A percentile compares a stretch with the other conserved stretches of the same genome.
These are phyloP conservation scores for Phytophthora quininea DNA, from an alignment of 352 stramenopile species.

Conservation along the genomic window DNA sequence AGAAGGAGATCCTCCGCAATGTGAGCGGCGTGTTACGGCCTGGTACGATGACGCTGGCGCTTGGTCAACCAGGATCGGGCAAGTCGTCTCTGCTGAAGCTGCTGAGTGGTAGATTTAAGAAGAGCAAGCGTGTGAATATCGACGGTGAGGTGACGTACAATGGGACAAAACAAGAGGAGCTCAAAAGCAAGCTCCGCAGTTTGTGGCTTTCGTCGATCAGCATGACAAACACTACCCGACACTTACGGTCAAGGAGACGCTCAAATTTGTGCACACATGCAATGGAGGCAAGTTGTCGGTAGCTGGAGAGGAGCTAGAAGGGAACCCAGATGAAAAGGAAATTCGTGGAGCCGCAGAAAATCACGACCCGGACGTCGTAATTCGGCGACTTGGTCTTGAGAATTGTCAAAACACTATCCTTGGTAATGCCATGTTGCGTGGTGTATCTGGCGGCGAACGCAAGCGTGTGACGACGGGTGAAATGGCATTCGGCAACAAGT, in stretches of 20 bases:
- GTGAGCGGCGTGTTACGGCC: constrained; percentile 34
- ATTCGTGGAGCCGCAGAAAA: constrained; percentile 12
- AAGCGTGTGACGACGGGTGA: constrained; percentile 75
- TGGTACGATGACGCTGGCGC: constrained; percentile 19
- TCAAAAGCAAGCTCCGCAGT: constrained; percentile 29
- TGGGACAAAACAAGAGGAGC: neutral
- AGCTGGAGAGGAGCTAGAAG: constrained; percentile 5
- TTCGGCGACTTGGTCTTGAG: constrained; percentile 23
- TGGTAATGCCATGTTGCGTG: constrained; percentile 50
- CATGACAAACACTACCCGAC: constrained; percentile 51
- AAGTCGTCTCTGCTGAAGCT: constrained; percentile 24
- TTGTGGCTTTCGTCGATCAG: constrained; percentile 44
- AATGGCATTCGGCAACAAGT: constrained; percentile 79
- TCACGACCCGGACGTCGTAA: constrained; percentile 14
- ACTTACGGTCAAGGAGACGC: constrained; percentile 50
- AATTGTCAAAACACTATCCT: constrained; percentile 56
- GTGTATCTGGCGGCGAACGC: constrained; percentile 63
- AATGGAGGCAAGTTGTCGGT: constrained; percentile 2
- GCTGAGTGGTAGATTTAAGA: constrained; percentile 10
- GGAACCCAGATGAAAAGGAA: constrained; percentile 13
- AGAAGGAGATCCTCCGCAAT: constrained; percentile 50
- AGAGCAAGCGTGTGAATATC: neutral
- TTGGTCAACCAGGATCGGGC: constrained; percentile 21
- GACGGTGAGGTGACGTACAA: constrained; percentile 17
- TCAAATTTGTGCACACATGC: constrained; percentile 39